Evolutionary conservation across 495 filamentous ascomycete genomes (phyloP).

Genomic region (Halenospora varia): DNA sequence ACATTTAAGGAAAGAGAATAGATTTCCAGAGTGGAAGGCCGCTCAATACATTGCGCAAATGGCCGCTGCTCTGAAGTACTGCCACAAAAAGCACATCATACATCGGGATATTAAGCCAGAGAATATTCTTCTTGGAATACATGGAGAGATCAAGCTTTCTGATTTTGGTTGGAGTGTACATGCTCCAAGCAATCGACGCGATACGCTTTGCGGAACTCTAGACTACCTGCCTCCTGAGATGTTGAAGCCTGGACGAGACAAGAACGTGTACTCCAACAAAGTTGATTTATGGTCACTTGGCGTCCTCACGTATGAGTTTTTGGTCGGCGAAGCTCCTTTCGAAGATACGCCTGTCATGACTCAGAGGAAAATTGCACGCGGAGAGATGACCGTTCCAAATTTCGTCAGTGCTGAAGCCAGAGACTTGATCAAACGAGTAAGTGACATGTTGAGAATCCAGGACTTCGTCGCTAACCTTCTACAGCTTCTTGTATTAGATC

Average conservation of each 20-base stretch:
- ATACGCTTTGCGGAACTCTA: conserved; percentile 95
- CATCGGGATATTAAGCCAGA: conserved; percentile 99
- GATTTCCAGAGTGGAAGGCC: conserved; percentile 94
- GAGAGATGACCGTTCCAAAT: conserved; percentile 87
- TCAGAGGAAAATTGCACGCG: conserved; percentile 79
- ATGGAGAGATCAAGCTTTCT: conserved; percentile 97
- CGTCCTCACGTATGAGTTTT: conserved; percentile 93
- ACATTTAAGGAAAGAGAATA: conserved; percentile 80
- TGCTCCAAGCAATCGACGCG: conserved; percentile 87
- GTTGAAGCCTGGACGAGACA: conserved; percentile 73
- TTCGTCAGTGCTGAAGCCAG: conserved; percentile 89
- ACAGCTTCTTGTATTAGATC: conserved; percentile 88
- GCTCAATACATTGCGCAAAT: conserved; percentile 98
- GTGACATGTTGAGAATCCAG: conserved; percentile 15
- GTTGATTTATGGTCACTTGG: conserved; percentile 96
- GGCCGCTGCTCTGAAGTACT: conserved; percentile 85
- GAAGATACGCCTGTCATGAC: conserved; percentile 96
- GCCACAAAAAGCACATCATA: conserved; percentile 98
- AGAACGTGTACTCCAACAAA: conserved; percentile 90
- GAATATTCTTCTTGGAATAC: conserved; percentile 95
- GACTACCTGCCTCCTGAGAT: conserved; percentile 98
- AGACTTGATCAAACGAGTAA: conserved; percentile 88
- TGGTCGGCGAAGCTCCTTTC: conserved; percentile 94
- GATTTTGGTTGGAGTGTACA: conserved; percentile 99
- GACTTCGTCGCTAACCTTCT: conserved; percentile 1